Evolutionary conservation across 2,329 filamentous ascomycete genomes (phyloP).

Genomic region (Juglanconis oblonga): DNA sequence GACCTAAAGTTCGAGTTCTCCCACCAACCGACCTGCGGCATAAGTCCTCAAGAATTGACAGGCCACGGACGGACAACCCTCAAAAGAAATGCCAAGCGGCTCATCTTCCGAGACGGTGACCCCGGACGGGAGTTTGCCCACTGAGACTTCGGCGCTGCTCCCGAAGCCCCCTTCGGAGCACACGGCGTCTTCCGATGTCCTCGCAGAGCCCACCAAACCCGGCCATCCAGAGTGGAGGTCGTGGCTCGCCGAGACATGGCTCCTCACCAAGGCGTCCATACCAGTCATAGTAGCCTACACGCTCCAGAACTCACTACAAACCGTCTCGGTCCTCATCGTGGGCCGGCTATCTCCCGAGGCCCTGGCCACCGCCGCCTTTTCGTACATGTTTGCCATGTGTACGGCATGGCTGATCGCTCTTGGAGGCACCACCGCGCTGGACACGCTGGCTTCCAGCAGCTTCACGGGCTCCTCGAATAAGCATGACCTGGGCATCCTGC

Average conservation of each 20-base stretch:
- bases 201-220: conserved; percentile 3
- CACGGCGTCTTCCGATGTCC: neutral
- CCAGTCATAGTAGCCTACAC: conserved; percentile 83
- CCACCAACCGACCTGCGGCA: neutral
- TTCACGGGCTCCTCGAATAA: conserved; percentile 81
- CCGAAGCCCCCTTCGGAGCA: conserved; percentile 12
- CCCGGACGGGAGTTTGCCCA: conserved; percentile 8
- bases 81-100: conserved; percentile 12
- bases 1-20: neutral
- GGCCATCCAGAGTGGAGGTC: conserved; percentile 30
- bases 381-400: conserved; percentile 92
- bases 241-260: conserved; percentile 59
- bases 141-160: conserved; percentile 19
- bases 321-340: conserved; percentile 75
- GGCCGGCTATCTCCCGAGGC: conserved; percentile 77
- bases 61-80: neutral
- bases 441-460: conserved; percentile 78
- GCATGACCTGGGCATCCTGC: conserved; percentile 71
- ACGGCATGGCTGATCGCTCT: conserved; percentile 84
- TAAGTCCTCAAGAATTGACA: neutral
- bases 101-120: conserved; percentile 13
- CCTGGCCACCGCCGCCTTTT: conserved; percentile 78
- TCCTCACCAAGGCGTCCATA: conserved; percentile 66
- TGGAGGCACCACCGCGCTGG: conserved; percentile 80
- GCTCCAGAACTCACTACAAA: conserved; percentile 82